These are phyloP conservation scores for Apiotrichum sp. DNA, from an alignment of 1,284 basidiomycete genomes.

Conservation along the genomic window DNA sequence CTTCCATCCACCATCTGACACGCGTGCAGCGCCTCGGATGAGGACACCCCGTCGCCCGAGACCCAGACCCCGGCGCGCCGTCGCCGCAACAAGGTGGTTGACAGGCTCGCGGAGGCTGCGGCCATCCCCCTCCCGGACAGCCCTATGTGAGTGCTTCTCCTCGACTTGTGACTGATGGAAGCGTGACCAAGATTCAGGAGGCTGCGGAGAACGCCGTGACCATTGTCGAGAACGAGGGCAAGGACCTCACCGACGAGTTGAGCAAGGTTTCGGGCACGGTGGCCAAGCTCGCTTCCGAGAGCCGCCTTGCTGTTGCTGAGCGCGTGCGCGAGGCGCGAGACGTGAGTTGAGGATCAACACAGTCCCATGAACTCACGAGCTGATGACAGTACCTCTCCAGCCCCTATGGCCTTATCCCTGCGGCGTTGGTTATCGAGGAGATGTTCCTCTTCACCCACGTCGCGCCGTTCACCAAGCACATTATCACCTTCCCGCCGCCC, in stretches of 20 bases:
- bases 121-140: constrained; percentile 37
- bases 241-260: constrained; percentile 11
- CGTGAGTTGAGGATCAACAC: constrained; percentile 5
- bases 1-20: background rate
- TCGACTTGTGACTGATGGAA: background rate
- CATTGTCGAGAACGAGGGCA: constrained; percentile 16
- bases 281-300: constrained; percentile 15
- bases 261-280: constrained; percentile 8
- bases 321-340: constrained; percentile 23
- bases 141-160: constrained; percentile 24
- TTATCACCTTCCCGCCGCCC: constrained; percentile 36
- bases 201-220: constrained; percentile 13
- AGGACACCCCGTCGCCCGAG: constrained; percentile 23
- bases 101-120: constrained; percentile 33
- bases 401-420: constrained; percentile 27
- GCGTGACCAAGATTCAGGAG: constrained; percentile 5
- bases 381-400: constrained; percentile 27
- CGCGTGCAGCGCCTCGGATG: background rate
- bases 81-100: constrained; percentile 28
- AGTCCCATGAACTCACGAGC: background rate
- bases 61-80: constrained; percentile 19
- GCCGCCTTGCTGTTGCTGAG: constrained; percentile 15
- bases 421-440: constrained; percentile 30
- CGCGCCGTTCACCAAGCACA: constrained; percentile 35
- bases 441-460: constrained; percentile 32